Conservation (phyloP, 495 filamentous ascomycete species). For the Talaromyces wortmannii region DNA sequence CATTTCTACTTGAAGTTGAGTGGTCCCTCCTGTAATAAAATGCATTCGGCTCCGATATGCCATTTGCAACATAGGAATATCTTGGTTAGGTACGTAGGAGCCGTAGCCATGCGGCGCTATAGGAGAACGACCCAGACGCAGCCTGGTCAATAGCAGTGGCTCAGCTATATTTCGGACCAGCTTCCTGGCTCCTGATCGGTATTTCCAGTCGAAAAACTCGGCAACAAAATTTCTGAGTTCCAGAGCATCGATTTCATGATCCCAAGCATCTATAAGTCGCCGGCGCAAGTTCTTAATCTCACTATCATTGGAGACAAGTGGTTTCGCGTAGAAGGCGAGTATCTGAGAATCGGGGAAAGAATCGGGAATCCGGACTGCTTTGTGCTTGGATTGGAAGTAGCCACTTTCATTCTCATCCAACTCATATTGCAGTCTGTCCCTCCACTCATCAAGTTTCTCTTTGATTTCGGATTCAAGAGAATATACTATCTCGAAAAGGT, state of each 20-base stretch:
- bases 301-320: conserved; percentile 60
- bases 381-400: conserved; percentile 70
- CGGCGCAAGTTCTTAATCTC: conserved; percentile 51
- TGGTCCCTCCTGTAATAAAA: conserved; percentile 63
- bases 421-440: conserved; percentile 65
- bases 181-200: conserved; percentile 71
- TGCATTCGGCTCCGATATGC: conserved; percentile 64
- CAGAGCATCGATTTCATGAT: conserved; percentile 55
- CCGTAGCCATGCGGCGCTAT: conserved; percentile 1
- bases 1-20: conserved; percentile 73
- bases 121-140: conserved; percentile 33
- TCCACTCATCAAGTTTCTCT: conserved; percentile 57
- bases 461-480: conserved; percentile 41
- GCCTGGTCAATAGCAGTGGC: conserved; percentile 59
- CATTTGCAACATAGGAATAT: conserved; percentile 36
- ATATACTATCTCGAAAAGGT: conserved; percentile 56
- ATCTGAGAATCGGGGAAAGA: conserved; percentile 74
- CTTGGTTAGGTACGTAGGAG: conserved; percentile 11
- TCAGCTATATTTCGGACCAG: conserved; percentile 78
- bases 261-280: conserved; percentile 48
- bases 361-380: conserved; percentile 66
- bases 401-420: conserved; percentile 78
- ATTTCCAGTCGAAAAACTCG: conserved; percentile 81
- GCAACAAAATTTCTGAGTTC: conserved; percentile 65
- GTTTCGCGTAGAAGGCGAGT: conserved; percentile 79